These are phyloP conservation scores for Ogataea corticis DNA, from an alignment of 805 yeast species.

Conservation along the genomic window DNA sequence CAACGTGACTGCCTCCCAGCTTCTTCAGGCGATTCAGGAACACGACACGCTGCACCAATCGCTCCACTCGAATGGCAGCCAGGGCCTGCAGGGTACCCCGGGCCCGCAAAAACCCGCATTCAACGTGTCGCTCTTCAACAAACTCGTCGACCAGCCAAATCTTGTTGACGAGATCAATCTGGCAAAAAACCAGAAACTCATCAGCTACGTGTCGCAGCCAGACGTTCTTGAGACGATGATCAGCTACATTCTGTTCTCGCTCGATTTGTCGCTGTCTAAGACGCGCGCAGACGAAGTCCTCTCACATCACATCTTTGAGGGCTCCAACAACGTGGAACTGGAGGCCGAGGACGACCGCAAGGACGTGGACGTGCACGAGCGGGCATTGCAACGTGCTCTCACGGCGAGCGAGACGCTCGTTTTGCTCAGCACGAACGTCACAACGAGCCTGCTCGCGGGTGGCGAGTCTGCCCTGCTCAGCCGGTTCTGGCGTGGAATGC, in stretches of 20 bases:
- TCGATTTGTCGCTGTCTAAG: constrained; percentile 20
- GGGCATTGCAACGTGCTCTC: constrained; percentile 30
- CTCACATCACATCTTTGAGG: constrained; percentile 22
- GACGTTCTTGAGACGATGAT: constrained; percentile 33
- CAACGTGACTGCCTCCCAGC: constrained; percentile 33
- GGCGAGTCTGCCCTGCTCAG: constrained; percentile 23
- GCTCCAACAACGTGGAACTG: constrained; percentile 20
- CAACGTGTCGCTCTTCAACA: constrained; percentile 33
- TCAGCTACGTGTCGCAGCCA: constrained; percentile 32
- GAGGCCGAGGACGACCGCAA: constrained; percentile 13
- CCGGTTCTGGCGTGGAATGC: constrained; percentile 35
- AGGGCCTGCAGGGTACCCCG: background rate
- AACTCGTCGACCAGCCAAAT: constrained; percentile 37
- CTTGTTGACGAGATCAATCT: constrained; percentile 36
- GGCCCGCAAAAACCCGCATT: constrained; percentile 3
- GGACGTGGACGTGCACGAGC: constrained; percentile 18
- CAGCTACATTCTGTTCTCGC: constrained; percentile 32
- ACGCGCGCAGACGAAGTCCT: constrained; percentile 7
- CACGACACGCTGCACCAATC: constrained; percentile 28
- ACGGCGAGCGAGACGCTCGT: constrained; percentile 32
- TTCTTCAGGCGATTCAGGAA: constrained; percentile 37
- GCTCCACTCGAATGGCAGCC: constrained; percentile 8
- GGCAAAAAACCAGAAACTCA: constrained; percentile 36
- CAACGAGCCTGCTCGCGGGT: constrained; percentile 22
- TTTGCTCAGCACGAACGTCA: constrained; percentile 24